These are phyloP conservation scores for Fusarium penzigii DNA, from an alignment of 2,329 filamentous ascomycete genomes.

Conservation along the genomic window DNA sequence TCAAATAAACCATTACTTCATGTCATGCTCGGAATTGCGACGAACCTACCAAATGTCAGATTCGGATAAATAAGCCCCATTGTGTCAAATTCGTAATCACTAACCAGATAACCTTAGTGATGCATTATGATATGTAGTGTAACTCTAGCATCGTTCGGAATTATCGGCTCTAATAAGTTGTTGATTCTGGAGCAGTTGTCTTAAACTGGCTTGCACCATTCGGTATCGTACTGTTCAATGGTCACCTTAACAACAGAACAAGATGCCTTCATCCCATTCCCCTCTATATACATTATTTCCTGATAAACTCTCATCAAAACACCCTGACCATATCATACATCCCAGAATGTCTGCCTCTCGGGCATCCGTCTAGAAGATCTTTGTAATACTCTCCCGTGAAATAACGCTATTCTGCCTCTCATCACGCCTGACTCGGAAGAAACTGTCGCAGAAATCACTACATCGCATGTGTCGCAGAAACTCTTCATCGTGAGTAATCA, in stretches of 20 bases:
- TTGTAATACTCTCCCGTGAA: conserved; percentile 64
- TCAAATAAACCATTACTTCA: too few species aligned
- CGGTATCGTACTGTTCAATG: background rate
- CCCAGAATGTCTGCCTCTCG: background rate
- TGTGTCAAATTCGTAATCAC: too few species aligned
- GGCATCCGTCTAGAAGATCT: conserved; percentile 38
- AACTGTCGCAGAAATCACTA: conserved; percentile 88
- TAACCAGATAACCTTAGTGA: too few species aligned
- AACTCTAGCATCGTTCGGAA: too few species aligned
- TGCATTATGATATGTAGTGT: too few species aligned
- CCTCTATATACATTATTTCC: background rate
- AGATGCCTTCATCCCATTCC: background rate
- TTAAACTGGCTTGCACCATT: background rate
- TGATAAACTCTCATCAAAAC: background rate
- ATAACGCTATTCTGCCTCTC: conserved; percentile 87
- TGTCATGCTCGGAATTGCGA: too few species aligned
- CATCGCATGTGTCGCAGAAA: conserved; percentile 93
- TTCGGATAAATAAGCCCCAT: too few species aligned
- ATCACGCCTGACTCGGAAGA: conserved; percentile 83
- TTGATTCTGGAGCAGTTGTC: too few species aligned
- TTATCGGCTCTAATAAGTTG: too few species aligned
- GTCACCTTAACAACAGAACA: background rate
- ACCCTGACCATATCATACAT: background rate
- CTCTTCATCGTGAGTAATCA: conserved; percentile 98
- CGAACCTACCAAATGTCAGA: too few species aligned